Evolutionary conservation across 208 protist genomes (phyloP).

Genomic region (Trypanosoma mega): DNA sequence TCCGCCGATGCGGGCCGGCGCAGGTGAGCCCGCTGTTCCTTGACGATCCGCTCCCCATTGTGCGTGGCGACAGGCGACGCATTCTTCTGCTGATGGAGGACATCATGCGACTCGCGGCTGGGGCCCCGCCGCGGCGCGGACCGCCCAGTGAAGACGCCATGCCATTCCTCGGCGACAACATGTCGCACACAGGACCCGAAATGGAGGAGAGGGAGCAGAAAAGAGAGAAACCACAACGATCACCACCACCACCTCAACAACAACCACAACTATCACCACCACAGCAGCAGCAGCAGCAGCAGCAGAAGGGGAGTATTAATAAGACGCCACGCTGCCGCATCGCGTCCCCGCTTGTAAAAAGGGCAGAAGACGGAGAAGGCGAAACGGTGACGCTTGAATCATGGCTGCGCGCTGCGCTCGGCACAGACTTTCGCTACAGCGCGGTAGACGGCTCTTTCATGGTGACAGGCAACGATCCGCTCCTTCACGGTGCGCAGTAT

Average conservation of each 20-base stretch:
- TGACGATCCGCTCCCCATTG: slow-evolving; percentile 21
- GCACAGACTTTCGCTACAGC: slow-evolving; percentile 41
- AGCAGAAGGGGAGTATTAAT: too few relatives aligned
- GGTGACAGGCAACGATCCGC: slow-evolving; percentile 16
- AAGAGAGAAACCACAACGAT: too few relatives aligned
- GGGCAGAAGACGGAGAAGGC: background rate
- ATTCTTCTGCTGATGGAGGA: slow-evolving; percentile 46
- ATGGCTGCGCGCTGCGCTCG: slow-evolving; percentile 55
- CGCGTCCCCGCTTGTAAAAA: slow-evolving; percentile 14
- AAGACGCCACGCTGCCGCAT: slow-evolving; percentile 15
- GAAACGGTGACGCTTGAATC: slow-evolving; percentile 20
- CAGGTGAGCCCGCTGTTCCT: slow-evolving; percentile 32
- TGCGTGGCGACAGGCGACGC: slow-evolving; percentile 43
- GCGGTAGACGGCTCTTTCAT: slow-evolving; percentile 50
- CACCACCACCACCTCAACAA: background rate
- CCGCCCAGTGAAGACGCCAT: background rate
- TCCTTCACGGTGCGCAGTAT: slow-evolving; percentile 25
- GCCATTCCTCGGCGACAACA: slow-evolving; percentile 4
- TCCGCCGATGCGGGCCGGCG: slow-evolving; percentile 28
- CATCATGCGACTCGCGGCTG: slow-evolving; percentile 25
- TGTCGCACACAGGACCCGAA: background rate
- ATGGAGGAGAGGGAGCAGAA: too few relatives aligned
- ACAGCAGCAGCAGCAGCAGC: background rate
- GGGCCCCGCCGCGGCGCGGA: slow-evolving; percentile 13
- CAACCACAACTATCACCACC: background rate